Evolutionary conservation across 2,329 filamentous ascomycete species (phyloP).

Genomic region (Trichophyton schoenleinii): DNA sequence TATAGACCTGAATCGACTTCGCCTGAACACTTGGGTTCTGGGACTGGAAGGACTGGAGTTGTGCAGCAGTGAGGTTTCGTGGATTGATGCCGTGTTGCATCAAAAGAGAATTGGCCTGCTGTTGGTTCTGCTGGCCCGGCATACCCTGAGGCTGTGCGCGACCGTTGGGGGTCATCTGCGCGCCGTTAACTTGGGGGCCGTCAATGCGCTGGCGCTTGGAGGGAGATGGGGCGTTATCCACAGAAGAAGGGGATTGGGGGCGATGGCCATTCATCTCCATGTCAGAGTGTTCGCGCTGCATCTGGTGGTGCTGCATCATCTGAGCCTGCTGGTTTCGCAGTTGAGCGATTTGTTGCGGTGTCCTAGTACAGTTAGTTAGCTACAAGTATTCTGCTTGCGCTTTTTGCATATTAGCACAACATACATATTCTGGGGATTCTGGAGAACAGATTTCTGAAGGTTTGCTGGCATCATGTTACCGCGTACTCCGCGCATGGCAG

Average conservation of each 20-base stretch:
- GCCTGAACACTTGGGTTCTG: conserved; percentile 50
- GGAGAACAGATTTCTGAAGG: conserved; percentile 62
- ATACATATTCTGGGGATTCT: conserved; percentile 41
- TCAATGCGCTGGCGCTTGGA: conserved; percentile 81
- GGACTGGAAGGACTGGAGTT: conserved; percentile 56
- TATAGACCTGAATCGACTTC: conserved; percentile 80
- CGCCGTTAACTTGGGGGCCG: conserved; percentile 58
- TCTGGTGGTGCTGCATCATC: conserved; percentile 63
- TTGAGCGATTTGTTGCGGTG: conserved; percentile 56
- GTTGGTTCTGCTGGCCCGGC: conserved; percentile 51
- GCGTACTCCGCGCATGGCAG: conserved; percentile 48
- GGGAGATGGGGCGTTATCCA: conserved; percentile 81
- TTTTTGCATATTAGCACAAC: conserved; percentile 10
- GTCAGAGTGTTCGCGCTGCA: conserved; percentile 76
- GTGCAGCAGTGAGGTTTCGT: conserved; percentile 57
- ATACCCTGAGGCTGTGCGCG: conserved; percentile 57
- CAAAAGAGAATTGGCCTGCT: conserved; percentile 32
- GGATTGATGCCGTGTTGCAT: conserved; percentile 61
- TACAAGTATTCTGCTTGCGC: background rate
- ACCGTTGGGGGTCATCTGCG: conserved; percentile 66
- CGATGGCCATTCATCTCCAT: conserved; percentile 75
- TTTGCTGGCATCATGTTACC: conserved; percentile 26
- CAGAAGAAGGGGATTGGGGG: conserved; percentile 67
- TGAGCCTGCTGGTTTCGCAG: conserved; percentile 45
- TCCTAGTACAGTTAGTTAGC: conserved; percentile 27